Conservation (phyloP, 2,329 filamentous ascomycete species). For the Nannizziopsis barbatae region DNA sequence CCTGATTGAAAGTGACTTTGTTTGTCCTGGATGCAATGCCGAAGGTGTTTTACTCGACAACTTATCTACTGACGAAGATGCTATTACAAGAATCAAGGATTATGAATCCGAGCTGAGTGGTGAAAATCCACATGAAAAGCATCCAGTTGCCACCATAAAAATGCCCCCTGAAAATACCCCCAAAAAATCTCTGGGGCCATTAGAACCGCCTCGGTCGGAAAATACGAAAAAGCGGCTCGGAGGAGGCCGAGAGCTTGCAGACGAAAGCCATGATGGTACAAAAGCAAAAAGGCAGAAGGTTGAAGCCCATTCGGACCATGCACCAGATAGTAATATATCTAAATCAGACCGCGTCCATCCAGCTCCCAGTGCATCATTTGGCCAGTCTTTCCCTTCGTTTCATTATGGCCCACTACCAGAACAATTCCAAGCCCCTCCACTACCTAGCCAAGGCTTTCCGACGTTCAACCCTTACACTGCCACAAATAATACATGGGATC, state of each 20-base stretch:
- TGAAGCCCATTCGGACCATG: slow-evolving; percentile 24
- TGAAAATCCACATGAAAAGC: slow-evolving; percentile 29
- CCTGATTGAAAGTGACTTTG: slow-evolving; percentile 94
- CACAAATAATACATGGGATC: slow-evolving; percentile 29
- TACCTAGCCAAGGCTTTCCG: slow-evolving; percentile 25
- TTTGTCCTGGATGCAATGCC: slow-evolving; percentile 82
- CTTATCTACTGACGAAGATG: slow-evolving; percentile 70
- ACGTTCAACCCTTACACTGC: slow-evolving; percentile 25
- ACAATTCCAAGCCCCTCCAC: slow-evolving; percentile 18
- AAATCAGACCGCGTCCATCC: slow-evolving; percentile 16
- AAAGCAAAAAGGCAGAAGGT: slow-evolving; percentile 36
- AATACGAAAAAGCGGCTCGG: slow-evolving; percentile 69
- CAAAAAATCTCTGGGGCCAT: slow-evolving; percentile 19
- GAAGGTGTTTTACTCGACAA: slow-evolving; percentile 91
- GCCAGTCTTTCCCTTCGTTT: slow-evolving; percentile 27
- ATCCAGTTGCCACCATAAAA: slow-evolving; percentile 14
- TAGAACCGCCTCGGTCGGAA: slow-evolving; percentile 24
- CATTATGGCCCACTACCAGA: slow-evolving; percentile 26
- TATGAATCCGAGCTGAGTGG: slow-evolving; percentile 49
- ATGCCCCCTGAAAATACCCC: not conserved
- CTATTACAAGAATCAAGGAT: slow-evolving; percentile 63
- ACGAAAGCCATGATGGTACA: slow-evolving; percentile 35
- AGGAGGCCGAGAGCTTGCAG: slow-evolving; percentile 51
- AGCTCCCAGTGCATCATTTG: slow-evolving; percentile 20
- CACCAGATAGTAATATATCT: not conserved